These are phyloP conservation scores for Alternaria postmessia DNA, from an alignment of 2,329 filamentous ascomycete genomes.

Conservation along the genomic window DNA sequence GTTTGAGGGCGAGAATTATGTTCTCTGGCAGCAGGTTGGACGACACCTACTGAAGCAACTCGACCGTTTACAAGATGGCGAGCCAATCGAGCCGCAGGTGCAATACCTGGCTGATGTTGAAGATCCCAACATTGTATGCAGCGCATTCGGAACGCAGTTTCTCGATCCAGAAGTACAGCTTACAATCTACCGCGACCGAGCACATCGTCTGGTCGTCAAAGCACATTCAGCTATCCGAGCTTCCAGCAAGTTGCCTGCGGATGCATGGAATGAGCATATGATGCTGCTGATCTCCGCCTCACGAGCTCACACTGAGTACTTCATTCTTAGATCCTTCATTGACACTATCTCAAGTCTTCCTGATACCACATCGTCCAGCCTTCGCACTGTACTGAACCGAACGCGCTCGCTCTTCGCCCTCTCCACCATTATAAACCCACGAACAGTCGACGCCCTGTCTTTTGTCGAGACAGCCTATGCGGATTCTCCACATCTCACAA, in stretches of 20 bases:
- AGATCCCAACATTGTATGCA: neutral
- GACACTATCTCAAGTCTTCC: neutral
- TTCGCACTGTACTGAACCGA: constrained; percentile 20
- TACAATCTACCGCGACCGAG: constrained; percentile 34
- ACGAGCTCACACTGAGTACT: constrained; percentile 37
- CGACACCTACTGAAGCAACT: constrained; percentile 41
- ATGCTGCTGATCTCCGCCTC: constrained; percentile 36
- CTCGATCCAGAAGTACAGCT: constrained; percentile 27
- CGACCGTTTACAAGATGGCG: constrained; percentile 13
- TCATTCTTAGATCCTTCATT: constrained; percentile 32
- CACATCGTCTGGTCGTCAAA: constrained; percentile 21
- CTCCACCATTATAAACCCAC: constrained; percentile 50
- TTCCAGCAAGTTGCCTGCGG: constrained; percentile 11
- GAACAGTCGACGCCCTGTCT: constrained; percentile 33
- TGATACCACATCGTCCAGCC: constrained; percentile 16
- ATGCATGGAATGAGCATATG: constrained; percentile 41
- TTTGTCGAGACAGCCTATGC: constrained; percentile 30
- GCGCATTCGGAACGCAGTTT: constrained; percentile 15
- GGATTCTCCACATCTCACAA: constrained; percentile 1
- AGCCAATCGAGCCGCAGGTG: neutral
- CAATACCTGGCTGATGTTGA: constrained; percentile 9
- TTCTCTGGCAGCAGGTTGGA: constrained; percentile 52
- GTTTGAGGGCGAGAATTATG: constrained; percentile 55
- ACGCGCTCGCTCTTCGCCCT: constrained; percentile 57
- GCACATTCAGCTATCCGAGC: constrained; percentile 11